Evolutionary conservation across 2,329 filamentous ascomycete genomes (phyloP).

Genomic region (Penicillium sp.): DNA sequence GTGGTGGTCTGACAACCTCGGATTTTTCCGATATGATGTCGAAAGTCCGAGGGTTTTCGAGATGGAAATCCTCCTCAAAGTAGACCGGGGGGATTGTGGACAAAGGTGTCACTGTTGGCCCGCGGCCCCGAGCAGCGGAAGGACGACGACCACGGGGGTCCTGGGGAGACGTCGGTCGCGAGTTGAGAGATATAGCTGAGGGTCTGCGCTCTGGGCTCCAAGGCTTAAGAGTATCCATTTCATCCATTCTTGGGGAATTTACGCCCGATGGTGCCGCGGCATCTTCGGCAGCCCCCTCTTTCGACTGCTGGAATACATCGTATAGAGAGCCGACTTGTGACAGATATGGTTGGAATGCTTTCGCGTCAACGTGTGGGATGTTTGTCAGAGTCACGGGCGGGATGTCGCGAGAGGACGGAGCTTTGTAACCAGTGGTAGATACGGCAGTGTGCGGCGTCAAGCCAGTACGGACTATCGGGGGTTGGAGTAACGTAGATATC

Average conservation of each 20-base stretch:
- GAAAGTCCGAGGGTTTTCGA: conserved; percentile 94
- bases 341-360: conserved; percentile 78
- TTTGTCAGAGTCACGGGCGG: conserved; percentile 88
- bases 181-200: conserved; percentile 39
- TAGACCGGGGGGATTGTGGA: conserved; percentile 91
- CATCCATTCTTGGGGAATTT: conserved; percentile 43
- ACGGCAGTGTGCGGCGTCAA: conserved; percentile 69
- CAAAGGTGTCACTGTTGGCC: conserved; percentile 72
- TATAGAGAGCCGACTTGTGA: conserved; percentile 80
- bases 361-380: conserved; percentile 70
- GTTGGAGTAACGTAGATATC: conserved; percentile 88
- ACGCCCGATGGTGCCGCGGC: conserved; percentile 43
- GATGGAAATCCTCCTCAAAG: conserved; percentile 88
- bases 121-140: conserved; percentile 49
- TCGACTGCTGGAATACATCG: conserved; percentile 78
- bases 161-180: conserved; percentile 42
- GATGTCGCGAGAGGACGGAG: conserved; percentile 82
- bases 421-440: conserved; percentile 66
- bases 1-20: conserved; percentile 75
- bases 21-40: conserved; percentile 94
- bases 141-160: conserved; percentile 47
- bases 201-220: conserved; percentile 39
- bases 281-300: conserved; percentile 66
- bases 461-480: conserved; percentile 82
- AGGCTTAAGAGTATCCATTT: conserved; percentile 45